Evolutionary conservation across 2,329 filamentous ascomycete species (phyloP), one percentile per base, ranked within the genome.

Genomic region (Madurella fahalii): DNA sequence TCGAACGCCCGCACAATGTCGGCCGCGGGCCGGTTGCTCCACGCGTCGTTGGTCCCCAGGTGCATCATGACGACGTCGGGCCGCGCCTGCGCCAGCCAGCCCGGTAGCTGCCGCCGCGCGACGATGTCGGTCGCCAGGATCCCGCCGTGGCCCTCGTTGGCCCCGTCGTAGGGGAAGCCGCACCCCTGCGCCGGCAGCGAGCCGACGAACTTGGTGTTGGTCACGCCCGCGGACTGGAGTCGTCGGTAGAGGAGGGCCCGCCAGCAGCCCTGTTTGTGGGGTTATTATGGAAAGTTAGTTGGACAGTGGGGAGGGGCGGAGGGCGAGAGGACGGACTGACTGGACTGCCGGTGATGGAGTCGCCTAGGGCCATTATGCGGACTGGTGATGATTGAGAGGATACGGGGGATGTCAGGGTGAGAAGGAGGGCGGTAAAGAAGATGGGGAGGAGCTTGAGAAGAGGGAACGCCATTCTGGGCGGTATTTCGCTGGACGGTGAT

Each of bases 21-120:
- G n/a, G 58, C 56, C 0, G 68, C 54, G 20, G 64, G 65, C 47
- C 69, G 65, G 49, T 66, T 67, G 20, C 66, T 65, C 63, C 71
- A 70, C 2, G 74, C 66, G 56, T 76, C 74, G 65, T 75, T 76
- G 20, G 63, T 67, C 16, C 74, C 72, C 2, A 76, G 58, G 60
- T 76, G 73, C 72, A 76, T 74, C 64, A 75, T 65, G 43, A 76
- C 68, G n/a, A 77, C 64, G 55, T 76, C 72, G 0, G 74, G 72
- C 2, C 67, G 65, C 9, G 71, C 67, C 20, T 63, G 56, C 2
- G 65, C 57, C 9, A 77, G 64, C 73, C 73, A 77, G 16, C 59
- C 63, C 0, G 65, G 64, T 3, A 77, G 68, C 47, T 69, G 66
- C 31, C 71, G 69, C 32, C 72, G 65, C 17, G 64, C 61, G 2